Percentiles rank a stretch among this genome's conserved stretches.
phyloP scores from a whole-genome alignment of 2,329 filamentous ascomycete species.

The Magnaporthales sp. region DNA sequence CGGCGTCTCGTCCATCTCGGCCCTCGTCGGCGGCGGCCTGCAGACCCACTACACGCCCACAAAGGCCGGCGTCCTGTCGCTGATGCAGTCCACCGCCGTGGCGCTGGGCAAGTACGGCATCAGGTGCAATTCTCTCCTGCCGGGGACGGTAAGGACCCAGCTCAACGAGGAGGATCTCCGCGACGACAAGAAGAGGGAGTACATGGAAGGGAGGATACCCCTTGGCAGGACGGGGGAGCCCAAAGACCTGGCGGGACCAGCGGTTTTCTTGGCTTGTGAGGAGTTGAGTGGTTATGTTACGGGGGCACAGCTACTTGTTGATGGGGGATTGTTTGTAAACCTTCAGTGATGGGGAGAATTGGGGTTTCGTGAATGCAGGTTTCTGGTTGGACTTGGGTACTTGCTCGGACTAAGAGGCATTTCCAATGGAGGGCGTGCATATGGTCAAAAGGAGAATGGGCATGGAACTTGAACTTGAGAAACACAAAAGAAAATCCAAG shows the following conservation, averaged over 20 bases:
- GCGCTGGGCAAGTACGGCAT: slow-evolving; percentile 58
- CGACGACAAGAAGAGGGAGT: slow-evolving; percentile 52
- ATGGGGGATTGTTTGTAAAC: slow-evolving; percentile 68
- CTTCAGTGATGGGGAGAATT: slow-evolving; percentile 34
- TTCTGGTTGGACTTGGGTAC: neutral
- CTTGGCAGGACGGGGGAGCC: slow-evolving; percentile 52
- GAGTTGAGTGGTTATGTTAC: slow-evolving; percentile 58
- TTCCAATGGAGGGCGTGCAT: neutral
- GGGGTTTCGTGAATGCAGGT: neutral
- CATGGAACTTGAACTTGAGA: too few relatives aligned
- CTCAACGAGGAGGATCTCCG: slow-evolving; percentile 60
- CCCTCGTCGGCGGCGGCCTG: slow-evolving; percentile 54
- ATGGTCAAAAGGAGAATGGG: too few relatives aligned
- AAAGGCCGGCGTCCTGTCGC: slow-evolving; percentile 58
- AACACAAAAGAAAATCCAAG: too few relatives aligned
- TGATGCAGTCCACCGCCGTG: slow-evolving; percentile 61
- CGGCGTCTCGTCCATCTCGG: slow-evolving; percentile 34
- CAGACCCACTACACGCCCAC: slow-evolving; percentile 68
- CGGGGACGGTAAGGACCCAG: slow-evolving; percentile 62
- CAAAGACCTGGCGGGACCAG: slow-evolving; percentile 59
- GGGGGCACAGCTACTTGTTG: slow-evolving; percentile 61
- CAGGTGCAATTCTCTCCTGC: slow-evolving; percentile 60
- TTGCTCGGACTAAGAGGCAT: neutral
- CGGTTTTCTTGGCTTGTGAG: slow-evolving; percentile 61
- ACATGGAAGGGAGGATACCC: slow-evolving; percentile 61